A percentile compares a stretch with the other conserved stretches of the same genome.
Evolutionary conservation across 257 asterid species (phyloP).

Genomic region (Fraxinus cuspidata): DNA sequence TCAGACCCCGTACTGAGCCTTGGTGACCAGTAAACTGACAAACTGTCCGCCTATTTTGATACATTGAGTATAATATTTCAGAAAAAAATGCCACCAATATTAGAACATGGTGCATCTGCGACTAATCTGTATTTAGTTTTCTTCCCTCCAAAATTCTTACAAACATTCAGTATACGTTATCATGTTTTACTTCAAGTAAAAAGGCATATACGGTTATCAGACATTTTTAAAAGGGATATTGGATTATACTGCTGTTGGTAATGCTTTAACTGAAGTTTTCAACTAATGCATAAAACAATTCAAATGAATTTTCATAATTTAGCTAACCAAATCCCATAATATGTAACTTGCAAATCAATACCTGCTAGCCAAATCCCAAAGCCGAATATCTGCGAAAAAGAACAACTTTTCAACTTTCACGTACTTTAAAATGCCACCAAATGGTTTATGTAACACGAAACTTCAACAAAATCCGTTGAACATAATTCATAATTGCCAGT

Average conservation of each 20-base stretch:
- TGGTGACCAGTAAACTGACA: slow-evolving; percentile 96
- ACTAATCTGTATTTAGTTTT: not conserved
- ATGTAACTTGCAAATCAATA: slow-evolving; percentile 29
- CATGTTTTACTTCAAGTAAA: not conserved
- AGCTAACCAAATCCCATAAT: slow-evolving; percentile 4
- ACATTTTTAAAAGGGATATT: not conserved
- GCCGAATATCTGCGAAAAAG: slow-evolving; percentile 78
- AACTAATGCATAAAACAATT: not conserved
- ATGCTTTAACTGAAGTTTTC: not conserved
- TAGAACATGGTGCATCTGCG: not conserved
- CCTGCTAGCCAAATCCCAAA: slow-evolving; percentile 95
- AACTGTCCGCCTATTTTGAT: slow-evolving; percentile 63
- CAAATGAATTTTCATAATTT: not conserved
- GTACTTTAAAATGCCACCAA: slow-evolving; percentile 20
- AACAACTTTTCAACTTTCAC: slow-evolving; percentile 15
- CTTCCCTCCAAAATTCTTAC: slow-evolving; percentile 11
- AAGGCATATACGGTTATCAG: slow-evolving; percentile 3
- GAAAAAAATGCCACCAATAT: slow-evolving; percentile 9
- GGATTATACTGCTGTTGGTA: not conserved
- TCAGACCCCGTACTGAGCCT: slow-evolving; percentile 83
- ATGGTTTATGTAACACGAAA: slow-evolving; percentile 4
- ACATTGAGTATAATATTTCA: slow-evolving; percentile 19
- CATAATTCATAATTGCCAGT: not conserved
- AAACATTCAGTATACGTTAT: not conserved
- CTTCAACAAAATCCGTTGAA: not conserved